phyloP scores from a whole-genome alignment of 257 asterid genomes.

The Scutellaria minor region DNA sequence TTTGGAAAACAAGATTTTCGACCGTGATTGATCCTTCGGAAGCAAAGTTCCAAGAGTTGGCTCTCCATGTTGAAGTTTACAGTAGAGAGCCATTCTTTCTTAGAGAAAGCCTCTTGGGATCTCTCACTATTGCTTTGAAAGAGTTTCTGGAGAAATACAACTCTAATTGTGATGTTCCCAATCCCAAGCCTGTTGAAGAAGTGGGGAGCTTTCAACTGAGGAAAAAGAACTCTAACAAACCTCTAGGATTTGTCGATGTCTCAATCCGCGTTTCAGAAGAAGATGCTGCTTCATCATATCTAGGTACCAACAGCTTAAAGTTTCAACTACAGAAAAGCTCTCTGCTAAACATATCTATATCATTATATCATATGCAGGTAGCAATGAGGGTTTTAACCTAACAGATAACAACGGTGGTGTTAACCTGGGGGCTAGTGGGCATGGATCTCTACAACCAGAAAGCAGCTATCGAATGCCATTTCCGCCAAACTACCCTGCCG shows the following conservation, averaged over 20 bases:
- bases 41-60: conserved; percentile 49
- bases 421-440: conserved; percentile 37
- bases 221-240: conserved; percentile 62
- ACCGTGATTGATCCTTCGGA: conserved; percentile 53
- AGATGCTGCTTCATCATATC: conserved; percentile 46
- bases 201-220: conserved; percentile 88
- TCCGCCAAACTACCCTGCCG: conserved; percentile 42
- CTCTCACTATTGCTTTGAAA: conserved; percentile 65
- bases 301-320: conserved; percentile 29
- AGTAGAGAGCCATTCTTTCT: conserved; percentile 83
- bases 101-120: conserved; percentile 65
- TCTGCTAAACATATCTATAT: neutral
- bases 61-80: conserved; percentile 71
- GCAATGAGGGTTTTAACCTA: conserved; percentile 50
- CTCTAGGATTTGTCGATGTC: conserved; percentile 74
- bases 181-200: conserved; percentile 66
- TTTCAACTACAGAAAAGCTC: neutral
- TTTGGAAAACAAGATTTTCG: conserved; percentile 79
- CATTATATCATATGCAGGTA: conserved; percentile 44
- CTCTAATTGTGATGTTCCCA: conserved; percentile 44
- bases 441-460: conserved; percentile 43
- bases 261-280: conserved; percentile 68
- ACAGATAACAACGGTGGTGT: conserved; percentile 41
- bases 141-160: conserved; percentile 73
- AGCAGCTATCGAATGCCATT: conserved; percentile 43